These are phyloP conservation scores for Capronia epimyces DNA, from an alignment of 2,329 filamentous ascomycete species.

Conservation along the genomic window DNA sequence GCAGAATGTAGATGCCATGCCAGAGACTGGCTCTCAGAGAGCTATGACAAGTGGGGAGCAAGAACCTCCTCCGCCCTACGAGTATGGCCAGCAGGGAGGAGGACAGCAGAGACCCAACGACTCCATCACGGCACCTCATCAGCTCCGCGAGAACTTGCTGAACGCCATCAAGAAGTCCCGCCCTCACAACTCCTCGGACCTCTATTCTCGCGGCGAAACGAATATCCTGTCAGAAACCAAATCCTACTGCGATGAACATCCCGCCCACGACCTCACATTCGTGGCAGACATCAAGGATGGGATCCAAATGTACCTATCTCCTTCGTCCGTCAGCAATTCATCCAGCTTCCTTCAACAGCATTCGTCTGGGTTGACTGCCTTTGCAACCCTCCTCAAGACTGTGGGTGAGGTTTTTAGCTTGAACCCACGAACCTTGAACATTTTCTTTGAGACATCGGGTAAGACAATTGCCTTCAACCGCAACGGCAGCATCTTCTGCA, in stretches of 20 bases:
- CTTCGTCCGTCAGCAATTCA: slow-evolving; percentile 44
- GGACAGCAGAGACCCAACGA: slow-evolving; percentile 18
- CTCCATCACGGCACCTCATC: slow-evolving; percentile 40
- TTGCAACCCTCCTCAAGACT: slow-evolving; percentile 64
- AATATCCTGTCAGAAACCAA: slow-evolving; percentile 73
- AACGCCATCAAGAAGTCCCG: slow-evolving; percentile 75
- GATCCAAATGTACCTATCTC: slow-evolving; percentile 66
- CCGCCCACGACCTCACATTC: slow-evolving; percentile 67
- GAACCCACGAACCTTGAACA: slow-evolving; percentile 63
- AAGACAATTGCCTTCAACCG: slow-evolving; percentile 90
- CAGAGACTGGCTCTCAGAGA: slow-evolving; percentile 4
- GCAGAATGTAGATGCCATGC: slow-evolving; percentile 13
- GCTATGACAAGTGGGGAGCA: slow-evolving; percentile 17
- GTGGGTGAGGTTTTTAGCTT: slow-evolving; percentile 69
- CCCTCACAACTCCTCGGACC: slow-evolving; percentile 63
- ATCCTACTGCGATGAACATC: slow-evolving; percentile 76
- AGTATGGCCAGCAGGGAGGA: slow-evolving; percentile 30
- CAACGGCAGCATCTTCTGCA: slow-evolving; percentile 85
- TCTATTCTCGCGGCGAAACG: slow-evolving; percentile 69
- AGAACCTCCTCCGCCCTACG: slow-evolving; percentile 40
- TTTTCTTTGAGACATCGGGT: slow-evolving; percentile 76
- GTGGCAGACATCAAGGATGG: slow-evolving; percentile 64
- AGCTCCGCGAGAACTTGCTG: slow-evolving; percentile 51
- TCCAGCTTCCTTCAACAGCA: slow-evolving; percentile 58
- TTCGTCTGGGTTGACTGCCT: slow-evolving; percentile 58